These are phyloP conservation scores for Vanrija humicola DNA, from an alignment of 1,284 basidiomycete species.

Conservation along the genomic window DNA sequence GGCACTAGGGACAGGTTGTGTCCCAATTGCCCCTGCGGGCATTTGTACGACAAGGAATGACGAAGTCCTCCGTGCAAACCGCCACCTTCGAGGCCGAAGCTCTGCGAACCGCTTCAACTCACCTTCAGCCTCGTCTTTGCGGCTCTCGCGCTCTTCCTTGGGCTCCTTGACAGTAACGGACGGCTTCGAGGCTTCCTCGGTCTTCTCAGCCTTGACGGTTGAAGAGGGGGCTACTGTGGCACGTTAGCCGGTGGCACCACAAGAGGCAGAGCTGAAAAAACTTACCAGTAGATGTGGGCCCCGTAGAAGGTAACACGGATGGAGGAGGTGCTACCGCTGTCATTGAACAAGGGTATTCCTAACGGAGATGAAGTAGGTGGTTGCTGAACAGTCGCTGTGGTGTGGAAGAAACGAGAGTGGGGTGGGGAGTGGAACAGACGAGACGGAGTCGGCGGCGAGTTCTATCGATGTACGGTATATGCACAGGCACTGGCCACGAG, in stretches of 20 bases:
- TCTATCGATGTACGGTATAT: no score
- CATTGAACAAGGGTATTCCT: constrained; percentile 16
- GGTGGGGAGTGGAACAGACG: no score
- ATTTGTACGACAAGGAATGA: not conserved
- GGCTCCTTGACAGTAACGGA: not conserved
- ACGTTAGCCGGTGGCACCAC: not conserved
- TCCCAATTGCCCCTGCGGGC: no score
- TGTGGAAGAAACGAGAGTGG: no score
- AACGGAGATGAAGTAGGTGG: not conserved
- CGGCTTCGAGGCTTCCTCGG: constrained; percentile 1
- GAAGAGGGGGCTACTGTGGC: constrained; percentile 2
- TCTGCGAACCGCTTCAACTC: no score
- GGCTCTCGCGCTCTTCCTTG: not conserved
- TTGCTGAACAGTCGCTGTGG: not conserved
- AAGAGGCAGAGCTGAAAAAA: not conserved
- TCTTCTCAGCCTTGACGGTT: constrained; percentile 5
- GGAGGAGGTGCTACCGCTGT: constrained; percentile 20
- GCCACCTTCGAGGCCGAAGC: not conserved
- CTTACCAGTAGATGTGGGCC: constrained; percentile 9
- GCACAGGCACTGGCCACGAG: no score
- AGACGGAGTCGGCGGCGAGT: no score
- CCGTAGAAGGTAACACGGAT: constrained; percentile 11
- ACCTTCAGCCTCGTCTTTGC: constrained; percentile 2
- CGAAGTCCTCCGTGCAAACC: not conserved
- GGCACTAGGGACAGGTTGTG: no score